phyloP scores from a whole-genome alignment of 352 stramenopile species.

The Globisporangium perplexum region DNA sequence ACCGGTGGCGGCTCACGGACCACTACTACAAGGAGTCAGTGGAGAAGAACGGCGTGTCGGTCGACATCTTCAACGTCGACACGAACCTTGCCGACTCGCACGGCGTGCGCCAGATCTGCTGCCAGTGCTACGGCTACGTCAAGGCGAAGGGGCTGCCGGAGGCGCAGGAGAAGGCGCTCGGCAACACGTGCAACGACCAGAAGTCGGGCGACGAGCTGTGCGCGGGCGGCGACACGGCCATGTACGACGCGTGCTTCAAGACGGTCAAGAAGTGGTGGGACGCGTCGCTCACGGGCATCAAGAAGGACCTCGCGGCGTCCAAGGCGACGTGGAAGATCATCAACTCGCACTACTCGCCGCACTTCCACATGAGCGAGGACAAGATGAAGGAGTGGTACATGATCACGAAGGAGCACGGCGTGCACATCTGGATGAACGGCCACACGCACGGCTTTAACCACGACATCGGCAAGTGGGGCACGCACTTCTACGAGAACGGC shows the following conservation, averaged over 20 bases:
- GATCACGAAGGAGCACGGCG: conserved; percentile 70
- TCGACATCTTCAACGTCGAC: conserved; percentile 88
- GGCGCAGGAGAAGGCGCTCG: conserved; percentile 43
- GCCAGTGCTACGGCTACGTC: conserved; percentile 85
- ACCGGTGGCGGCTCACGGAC: conserved; percentile 76
- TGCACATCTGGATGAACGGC: conserved; percentile 79
- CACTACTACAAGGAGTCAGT: conserved; percentile 85
- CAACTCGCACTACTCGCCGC: conserved; percentile 88
- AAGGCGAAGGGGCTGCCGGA: conserved; percentile 50
- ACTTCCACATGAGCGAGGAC: conserved; percentile 86
- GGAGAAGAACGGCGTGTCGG: conserved; percentile 70
- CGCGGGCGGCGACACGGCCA: conserved; percentile 49
- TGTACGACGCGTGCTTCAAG: conserved; percentile 75
- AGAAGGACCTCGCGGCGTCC: conserved; percentile 63
- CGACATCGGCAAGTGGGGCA: conserved; percentile 80
- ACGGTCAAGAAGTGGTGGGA: conserved; percentile 79
- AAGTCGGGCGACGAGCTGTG: conserved; percentile 62
- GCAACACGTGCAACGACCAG: conserved; percentile 67
- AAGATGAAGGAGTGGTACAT: conserved; percentile 89
- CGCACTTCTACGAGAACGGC: conserved; percentile 86
- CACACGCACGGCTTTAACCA: conserved; percentile 88
- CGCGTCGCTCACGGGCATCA: conserved; percentile 55
- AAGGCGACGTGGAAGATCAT: conserved; percentile 84
- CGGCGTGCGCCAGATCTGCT: conserved; percentile 81
- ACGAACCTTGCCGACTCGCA: conserved; percentile 85